These are phyloP conservation scores for Alloteropsis semialata DNA, from an alignment of 176 grass and related monocot genomes.

Conservation along the genomic window DNA sequence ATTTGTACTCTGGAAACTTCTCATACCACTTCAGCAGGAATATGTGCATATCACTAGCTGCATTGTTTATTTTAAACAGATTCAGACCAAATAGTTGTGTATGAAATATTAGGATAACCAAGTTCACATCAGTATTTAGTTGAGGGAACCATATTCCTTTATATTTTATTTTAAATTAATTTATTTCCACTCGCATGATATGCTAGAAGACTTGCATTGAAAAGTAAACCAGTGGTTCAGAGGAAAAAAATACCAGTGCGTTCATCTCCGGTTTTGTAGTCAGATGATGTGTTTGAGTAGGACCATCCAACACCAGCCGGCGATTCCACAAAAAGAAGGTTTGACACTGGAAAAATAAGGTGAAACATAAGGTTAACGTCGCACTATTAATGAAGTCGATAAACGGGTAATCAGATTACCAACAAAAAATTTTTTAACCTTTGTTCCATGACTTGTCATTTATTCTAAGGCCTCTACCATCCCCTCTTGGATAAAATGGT, in stretches of 20 bases:
- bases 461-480: constrained; percentile 66
- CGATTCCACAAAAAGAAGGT: constrained; percentile 94
- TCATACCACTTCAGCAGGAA: constrained; percentile 86
- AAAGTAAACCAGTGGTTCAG: not conserved
- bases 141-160: not conserved
- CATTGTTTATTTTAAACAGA: constrained; percentile 11
- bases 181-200: not conserved
- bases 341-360: constrained; percentile 69
- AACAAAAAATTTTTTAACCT: constrained; percentile 51
- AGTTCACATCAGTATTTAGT: not conserved
- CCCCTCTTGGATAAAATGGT: constrained; percentile 83
- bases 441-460: constrained; percentile 98
- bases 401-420: not conserved
- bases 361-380: too few relatives aligned
- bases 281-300: constrained; percentile 80
- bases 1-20: constrained; percentile 83
- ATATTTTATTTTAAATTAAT: not conserved
- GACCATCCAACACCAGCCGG: constrained; percentile 94
- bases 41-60: constrained; percentile 74
- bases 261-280: constrained; percentile 73
- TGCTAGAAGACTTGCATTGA: not conserved
- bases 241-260: not conserved
- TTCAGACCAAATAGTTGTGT: not conserved
- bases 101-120: too few relatives aligned
- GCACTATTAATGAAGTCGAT: not conserved